Base-by-base conservation (phyloP, 371 early-diverging fungal species). In the Apophysomyces elegans region DNA sequence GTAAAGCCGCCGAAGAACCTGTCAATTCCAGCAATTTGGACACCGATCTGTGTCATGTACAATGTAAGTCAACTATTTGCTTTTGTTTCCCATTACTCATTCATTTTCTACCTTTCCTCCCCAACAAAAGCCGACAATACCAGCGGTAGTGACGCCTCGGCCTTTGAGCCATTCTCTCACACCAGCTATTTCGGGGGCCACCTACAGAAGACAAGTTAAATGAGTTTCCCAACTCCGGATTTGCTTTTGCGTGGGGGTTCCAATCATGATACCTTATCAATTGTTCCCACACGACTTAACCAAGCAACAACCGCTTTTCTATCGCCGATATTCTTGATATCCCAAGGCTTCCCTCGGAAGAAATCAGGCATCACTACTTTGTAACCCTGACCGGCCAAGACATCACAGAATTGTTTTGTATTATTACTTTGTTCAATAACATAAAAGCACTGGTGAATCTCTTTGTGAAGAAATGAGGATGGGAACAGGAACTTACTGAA, bases 81-180 rank as follows among this genome's bases (percentile, higher is more conserved):
- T 8, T 41, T 41, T 13, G 8, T 13, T 11, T 41, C 13, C 13
- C 41, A 41, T 41, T 41, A 1, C 11, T 70, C 73, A 41, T 79
- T 74, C 71, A 41, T 79, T 74, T 78, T 80, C 54, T 47, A 72
- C 68, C 64, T 86, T 84, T 13, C 76, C 87, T 58, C 89, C 90
- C 90, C 90, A 89, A 78, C 90, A 90, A 75, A 88, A 88, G 14
- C 90, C 91, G 50, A 88, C 70, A 4, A 86, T 14, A 36, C 85
- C 82, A 46, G 81, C 81, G 43, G 72, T 65, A 21, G 56, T 64
- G 21, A 76, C 71, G 38, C 86, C 88, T 13, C 78, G 73, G 37
- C 47, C 61, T 45, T 73, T 68, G 26, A 90, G 71, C 61, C 76
- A 68, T n/a, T 75, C 65, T 46, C 69, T 65, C 12, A 77, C 79